Conservation (phyloP, 2,329 filamentous ascomycete species). For the Fusarium nisikadoi region DNA sequence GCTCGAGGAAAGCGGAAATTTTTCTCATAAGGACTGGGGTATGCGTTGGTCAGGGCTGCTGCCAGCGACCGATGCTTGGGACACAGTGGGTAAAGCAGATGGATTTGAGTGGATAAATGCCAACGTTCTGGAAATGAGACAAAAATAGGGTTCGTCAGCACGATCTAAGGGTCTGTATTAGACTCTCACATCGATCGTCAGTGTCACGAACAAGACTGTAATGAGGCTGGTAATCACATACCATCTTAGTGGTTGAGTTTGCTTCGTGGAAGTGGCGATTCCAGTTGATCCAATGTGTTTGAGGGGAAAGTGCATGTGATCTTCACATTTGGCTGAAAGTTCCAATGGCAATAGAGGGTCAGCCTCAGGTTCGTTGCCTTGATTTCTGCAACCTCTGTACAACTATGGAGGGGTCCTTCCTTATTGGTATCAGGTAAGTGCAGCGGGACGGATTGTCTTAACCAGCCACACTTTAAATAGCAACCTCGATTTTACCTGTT, state of each 20-base stretch:
- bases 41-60: constrained; percentile 26
- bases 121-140: not conserved
- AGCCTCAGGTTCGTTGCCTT: not conserved
- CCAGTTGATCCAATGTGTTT: not conserved
- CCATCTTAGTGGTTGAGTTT: not conserved
- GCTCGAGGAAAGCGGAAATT: constrained; percentile 38
- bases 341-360: not conserved
- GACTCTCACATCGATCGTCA: not conserved
- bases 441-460: not conserved
- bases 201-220: not conserved
- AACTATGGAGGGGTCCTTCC: not conserved
- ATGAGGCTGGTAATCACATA: constrained; percentile 4
- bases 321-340: not conserved
- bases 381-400: not conserved
- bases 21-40: constrained; percentile 28
- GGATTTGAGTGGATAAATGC: constrained; percentile 11
- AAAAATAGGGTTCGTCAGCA: not conserved
- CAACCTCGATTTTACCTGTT: not conserved
- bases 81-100: constrained; percentile 24
- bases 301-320: not conserved
- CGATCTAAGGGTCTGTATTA: not conserved
- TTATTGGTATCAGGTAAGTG: not conserved
- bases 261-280: not conserved
- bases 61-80: constrained; percentile 25
- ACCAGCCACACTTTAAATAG: constrained; percentile 3